Percentiles rank a stretch among this genome's conserved stretches.
phyloP scores from a whole-genome alignment of 163 green algal species.

The Scenedesmus sp. region DNA sequence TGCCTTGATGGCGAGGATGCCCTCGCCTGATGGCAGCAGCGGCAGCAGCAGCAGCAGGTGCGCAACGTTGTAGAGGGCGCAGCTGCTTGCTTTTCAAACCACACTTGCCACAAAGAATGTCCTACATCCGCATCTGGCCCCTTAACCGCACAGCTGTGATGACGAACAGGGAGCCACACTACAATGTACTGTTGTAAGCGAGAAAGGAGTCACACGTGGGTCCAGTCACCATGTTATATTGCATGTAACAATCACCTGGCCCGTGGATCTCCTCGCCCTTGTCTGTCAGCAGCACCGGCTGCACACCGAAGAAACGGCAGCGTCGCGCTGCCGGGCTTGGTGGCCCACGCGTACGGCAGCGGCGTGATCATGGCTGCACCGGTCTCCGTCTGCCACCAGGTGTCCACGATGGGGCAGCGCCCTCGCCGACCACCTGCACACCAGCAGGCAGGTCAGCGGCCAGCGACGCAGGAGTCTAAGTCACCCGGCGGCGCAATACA shows the following conservation, averaged over 20 bases:
- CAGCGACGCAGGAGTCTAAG: background rate
- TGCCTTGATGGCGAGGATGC: slow-evolving; percentile 78
- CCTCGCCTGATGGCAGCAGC: slow-evolving; percentile 59
- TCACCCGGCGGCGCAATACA: no score
- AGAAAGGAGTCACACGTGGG: no score
- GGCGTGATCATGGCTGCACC: slow-evolving; percentile 91
- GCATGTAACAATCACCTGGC: slow-evolving; percentile 26
- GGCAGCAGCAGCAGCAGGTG: background rate
- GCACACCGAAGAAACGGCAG: slow-evolving; percentile 87
- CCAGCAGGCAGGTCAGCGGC: background rate
- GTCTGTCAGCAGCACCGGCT: slow-evolving; percentile 77
- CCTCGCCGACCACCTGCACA: slow-evolving; percentile 77
- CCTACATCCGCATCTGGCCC: no score
- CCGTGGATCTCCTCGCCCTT: slow-evolving; percentile 84
- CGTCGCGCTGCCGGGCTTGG: slow-evolving; percentile 83
- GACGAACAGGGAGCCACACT: background rate
- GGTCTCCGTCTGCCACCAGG: slow-evolving; percentile 93
- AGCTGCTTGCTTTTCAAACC: background rate
- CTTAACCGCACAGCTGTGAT: background rate
- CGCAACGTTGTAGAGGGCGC: background rate
- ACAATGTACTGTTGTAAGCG: background rate
- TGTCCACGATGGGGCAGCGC: slow-evolving; percentile 90
- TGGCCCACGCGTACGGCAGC: slow-evolving; percentile 74
- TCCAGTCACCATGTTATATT: background rate
- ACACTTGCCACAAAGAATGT: background rate